These are phyloP conservation scores for Vaccinium vitisidaea DNA, from an alignment of 148 eudicot genomes.

Conservation along the genomic window DNA sequence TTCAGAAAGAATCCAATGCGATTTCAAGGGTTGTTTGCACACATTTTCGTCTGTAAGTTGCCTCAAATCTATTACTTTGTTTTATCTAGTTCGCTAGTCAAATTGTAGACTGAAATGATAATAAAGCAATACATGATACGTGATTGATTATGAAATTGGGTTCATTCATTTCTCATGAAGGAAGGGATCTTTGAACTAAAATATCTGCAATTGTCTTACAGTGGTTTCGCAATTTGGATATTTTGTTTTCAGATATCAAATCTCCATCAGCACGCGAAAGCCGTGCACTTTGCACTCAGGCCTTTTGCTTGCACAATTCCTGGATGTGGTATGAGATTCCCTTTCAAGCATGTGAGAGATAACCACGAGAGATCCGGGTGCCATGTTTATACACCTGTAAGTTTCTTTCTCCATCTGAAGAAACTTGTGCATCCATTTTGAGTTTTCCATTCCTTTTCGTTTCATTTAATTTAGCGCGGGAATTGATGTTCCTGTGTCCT, in stretches of 20 bases:
- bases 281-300: slow-evolving; percentile 61
- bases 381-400: slow-evolving; percentile 63
- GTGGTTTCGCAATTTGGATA: neutral
- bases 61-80: neutral
- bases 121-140: neutral
- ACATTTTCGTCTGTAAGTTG: slow-evolving; percentile 70
- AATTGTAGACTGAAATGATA: neutral
- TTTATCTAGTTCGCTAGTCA: neutral
- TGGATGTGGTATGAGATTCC: slow-evolving; percentile 75
- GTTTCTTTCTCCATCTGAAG: neutral
- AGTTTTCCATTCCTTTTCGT: neutral
- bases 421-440: neutral
- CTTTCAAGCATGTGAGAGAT: slow-evolving; percentile 92
- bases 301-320: slow-evolving; percentile 62
- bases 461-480: neutral
- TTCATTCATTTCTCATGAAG: no score
- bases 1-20: slow-evolving; percentile 52
- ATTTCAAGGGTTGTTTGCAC: slow-evolving; percentile 57
- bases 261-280: slow-evolving; percentile 76
- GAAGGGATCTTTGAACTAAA: neutral
- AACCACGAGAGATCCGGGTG: slow-evolving; percentile 74
- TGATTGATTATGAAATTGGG: neutral
- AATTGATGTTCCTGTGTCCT: neutral
- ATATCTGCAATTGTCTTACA: neutral
- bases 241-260: slow-evolving; percentile 61